These are phyloP conservation scores for Ustilago trichophora DNA, from an alignment of 1,284 basidiomycete genomes.

Conservation along the genomic window DNA sequence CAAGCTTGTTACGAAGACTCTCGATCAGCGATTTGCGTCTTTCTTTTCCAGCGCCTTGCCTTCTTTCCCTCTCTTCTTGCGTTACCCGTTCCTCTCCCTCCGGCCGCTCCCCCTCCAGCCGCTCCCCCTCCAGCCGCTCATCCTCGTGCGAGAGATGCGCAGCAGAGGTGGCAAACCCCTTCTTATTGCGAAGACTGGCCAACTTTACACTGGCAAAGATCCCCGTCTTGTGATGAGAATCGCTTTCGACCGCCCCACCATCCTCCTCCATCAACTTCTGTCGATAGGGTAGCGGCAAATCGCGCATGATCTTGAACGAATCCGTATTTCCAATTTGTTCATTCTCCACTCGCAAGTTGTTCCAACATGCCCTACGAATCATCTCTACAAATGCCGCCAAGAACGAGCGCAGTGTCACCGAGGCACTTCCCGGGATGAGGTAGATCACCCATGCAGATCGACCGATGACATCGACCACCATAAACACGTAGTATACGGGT, in stretches of 20 bases:
- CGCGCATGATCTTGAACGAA: constrained; percentile 57
- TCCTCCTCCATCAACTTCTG: constrained; percentile 14
- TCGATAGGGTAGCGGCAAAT: constrained; percentile 53
- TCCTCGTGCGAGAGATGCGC: no score
- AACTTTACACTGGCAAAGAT: constrained; percentile 30
- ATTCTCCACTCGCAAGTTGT: constrained; percentile 83
- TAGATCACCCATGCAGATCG: constrained; percentile 86
- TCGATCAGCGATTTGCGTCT: constrained; percentile 20
- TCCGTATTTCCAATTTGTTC: constrained; percentile 73
- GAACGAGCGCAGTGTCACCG: constrained; percentile 74
- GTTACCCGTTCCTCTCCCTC: neutral
- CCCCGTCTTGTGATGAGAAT: neutral
- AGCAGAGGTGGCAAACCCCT: neutral
- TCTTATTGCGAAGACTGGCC: constrained; percentile 17
- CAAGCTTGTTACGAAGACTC: constrained; percentile 20
- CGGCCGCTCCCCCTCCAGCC: no score
- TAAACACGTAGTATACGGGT: constrained; percentile 69
- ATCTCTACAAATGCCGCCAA: constrained; percentile 79
- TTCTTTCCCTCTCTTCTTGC: neutral
- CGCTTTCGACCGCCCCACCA: neutral
- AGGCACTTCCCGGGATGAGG: constrained; percentile 72
- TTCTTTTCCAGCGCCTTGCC: neutral
- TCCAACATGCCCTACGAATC: constrained; percentile 86
- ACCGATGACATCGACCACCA: constrained; percentile 75
- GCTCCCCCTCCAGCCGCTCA: no score